Base-by-base conservation (phyloP, 2,329 filamentous ascomycete genomes). In the Elsinoe batatas region DNA sequence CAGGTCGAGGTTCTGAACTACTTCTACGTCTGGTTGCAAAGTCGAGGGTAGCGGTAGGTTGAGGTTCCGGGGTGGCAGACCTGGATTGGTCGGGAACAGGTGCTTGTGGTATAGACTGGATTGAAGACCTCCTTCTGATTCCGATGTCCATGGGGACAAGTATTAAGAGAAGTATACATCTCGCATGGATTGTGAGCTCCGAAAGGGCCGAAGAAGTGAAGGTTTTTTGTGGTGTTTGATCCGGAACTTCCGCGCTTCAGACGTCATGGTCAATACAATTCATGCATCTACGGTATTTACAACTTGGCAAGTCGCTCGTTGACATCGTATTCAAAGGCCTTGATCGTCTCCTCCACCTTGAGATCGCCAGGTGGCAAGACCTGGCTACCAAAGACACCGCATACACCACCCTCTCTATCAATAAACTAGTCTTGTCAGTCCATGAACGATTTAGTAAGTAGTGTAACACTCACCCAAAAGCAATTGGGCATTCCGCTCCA, bases 401-500 rank as follows among this genome's bases (percentile, higher is more conserved):
- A 71, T 4, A 78, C 17, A 1, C 71, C 74, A 5, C 68, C 66
- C 32, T 66, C 62, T 1, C 70, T 59, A 63, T 70, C 68, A 63
- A 74, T 61, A 15, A 61, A 60, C 59, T 58, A 20, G 15, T 12
- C 10, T 30, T 2, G 40, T 56, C 40, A 58, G 47, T 38, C 11
- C 30, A 18, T 5, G 17, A 3, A 10, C 20, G 8, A 26, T 6
- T 37, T 43, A 11, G 7, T 8, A 33, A 42, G 18, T 43, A 5
- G 6, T 17, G 10, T n/a, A 13, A 11, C 18, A 59, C 58, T 56
- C 59, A 72, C 71, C 76, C 76, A 79, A 15, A 70, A 68, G 3
- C 74, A 59, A 61, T 79, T 79, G 10, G 71, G 66, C 57, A 74
- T 68, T 0, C 76, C 76, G 43, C 69, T 66, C 76, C 76, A 78